A percentile compares a stretch with the other conserved stretches of the same genome.
Conservation (phyloP, 106 monocot genomes). For the Narthecium ossifragum region DNA sequence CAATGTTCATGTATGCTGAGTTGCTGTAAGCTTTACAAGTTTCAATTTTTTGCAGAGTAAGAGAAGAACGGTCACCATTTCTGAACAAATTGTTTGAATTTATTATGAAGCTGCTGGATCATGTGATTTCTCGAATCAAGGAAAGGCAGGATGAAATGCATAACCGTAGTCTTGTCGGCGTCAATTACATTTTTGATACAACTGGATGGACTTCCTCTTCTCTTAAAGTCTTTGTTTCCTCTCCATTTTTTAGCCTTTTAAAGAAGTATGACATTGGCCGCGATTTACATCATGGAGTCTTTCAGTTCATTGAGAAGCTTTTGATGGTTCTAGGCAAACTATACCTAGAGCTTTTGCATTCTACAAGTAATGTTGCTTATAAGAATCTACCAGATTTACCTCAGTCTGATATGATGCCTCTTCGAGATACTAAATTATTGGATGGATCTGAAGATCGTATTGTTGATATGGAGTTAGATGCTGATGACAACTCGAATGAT, state of each 20-base stretch:
- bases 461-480: constrained; percentile 81
- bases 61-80: constrained; percentile 21
- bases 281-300: constrained; percentile 18
- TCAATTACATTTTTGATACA: constrained; percentile 30
- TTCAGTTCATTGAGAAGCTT: constrained; percentile 51
- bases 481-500: constrained; percentile 41
- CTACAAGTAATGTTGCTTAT: constrained; percentile 6
- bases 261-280: constrained; percentile 10
- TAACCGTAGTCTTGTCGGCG: constrained; percentile 12
- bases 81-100: constrained; percentile 18
- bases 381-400: constrained; percentile 10
- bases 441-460: constrained; percentile 22
- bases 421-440: constrained; percentile 16
- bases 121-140: constrained; percentile 34
- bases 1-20: too few species aligned
- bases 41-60: constrained; percentile 48
- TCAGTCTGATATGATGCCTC: constrained; percentile 12
- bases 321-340: constrained; percentile 43
- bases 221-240: constrained; percentile 42
- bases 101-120: constrained; percentile 36
- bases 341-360: constrained; percentile 21
- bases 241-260: constrained; percentile 43
- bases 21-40: too few species aligned
- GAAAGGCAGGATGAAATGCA: constrained; percentile 44
- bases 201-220: constrained; percentile 36